Percentiles rank a stretch among this genome's conserved stretches.
phyloP scores from a whole-genome alignment of 352 stramenopile species.

The Pythium utonaiense region DNA sequence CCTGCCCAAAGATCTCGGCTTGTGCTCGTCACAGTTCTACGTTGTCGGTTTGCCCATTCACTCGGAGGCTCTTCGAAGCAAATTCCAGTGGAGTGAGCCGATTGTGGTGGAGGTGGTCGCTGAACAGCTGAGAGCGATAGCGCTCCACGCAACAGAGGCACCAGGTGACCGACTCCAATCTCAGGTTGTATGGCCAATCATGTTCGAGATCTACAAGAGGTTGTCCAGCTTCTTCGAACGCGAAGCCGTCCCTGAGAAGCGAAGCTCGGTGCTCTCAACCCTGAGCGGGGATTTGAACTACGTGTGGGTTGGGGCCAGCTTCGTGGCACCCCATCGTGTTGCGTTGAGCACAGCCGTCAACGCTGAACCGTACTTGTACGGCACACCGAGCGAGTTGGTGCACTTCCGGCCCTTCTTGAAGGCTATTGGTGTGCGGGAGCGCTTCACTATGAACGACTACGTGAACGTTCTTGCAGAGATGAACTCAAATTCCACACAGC shows the following conservation, averaged over 20 bases:
- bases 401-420: slow-evolving; percentile 63
- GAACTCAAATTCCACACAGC: slow-evolving; percentile 32
- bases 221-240: slow-evolving; percentile 59
- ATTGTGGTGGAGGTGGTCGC: slow-evolving; percentile 41
- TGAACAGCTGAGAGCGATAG: slow-evolving; percentile 47
- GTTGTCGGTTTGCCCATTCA: slow-evolving; percentile 47
- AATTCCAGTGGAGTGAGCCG: slow-evolving; percentile 46
- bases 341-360: slow-evolving; percentile 45
- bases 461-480: slow-evolving; percentile 55
- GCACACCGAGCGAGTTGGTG: slow-evolving; percentile 53
- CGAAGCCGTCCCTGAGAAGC: slow-evolving; percentile 21
- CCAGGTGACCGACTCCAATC: slow-evolving; percentile 17
- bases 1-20: slow-evolving; percentile 33
- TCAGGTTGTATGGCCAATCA: slow-evolving; percentile 43
- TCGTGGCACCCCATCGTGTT: slow-evolving; percentile 50
- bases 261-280: slow-evolving; percentile 30
- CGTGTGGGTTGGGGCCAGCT: slow-evolving; percentile 59
- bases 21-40: slow-evolving; percentile 66
- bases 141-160: slow-evolving; percentile 15
- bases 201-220: slow-evolving; percentile 57
- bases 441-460: slow-evolving; percentile 56
- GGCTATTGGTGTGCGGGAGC: slow-evolving; percentile 56
- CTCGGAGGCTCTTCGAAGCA: slow-evolving; percentile 33
- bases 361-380: slow-evolving; percentile 63
- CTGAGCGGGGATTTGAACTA: slow-evolving; percentile 43